phyloP scores from a whole-genome alignment of 352 stramenopile species.

The Thraustochytrium striatum region DNA sequence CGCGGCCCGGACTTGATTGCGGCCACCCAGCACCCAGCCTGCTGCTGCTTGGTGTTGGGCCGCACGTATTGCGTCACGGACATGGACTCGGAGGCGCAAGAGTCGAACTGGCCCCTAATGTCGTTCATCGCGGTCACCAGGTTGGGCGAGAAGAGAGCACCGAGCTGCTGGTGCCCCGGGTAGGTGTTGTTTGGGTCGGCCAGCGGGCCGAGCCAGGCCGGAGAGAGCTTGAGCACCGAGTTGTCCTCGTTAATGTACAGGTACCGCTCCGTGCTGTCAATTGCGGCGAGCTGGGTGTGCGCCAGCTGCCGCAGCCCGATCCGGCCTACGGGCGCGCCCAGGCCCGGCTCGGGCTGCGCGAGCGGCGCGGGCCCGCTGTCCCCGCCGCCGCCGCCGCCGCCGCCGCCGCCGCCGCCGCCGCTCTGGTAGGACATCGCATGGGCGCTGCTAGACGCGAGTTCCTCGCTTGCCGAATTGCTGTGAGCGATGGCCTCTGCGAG shows the following conservation, averaged over 20 bases:
- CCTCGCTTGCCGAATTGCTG: too few species aligned
- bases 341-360: too few species aligned
- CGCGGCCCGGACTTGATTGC: constrained; percentile 20
- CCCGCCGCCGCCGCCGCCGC: too few species aligned
- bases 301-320: not conserved
- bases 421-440: too few species aligned
- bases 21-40: constrained; percentile 28
- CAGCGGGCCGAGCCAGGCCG: not conserved
- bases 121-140: constrained; percentile 22
- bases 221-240: constrained; percentile 8
- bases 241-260: constrained; percentile 36
- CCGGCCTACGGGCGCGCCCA: not conserved
- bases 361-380: too few species aligned
- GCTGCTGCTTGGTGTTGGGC: constrained; percentile 28
- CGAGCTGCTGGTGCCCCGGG: not conserved
- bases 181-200: not conserved
- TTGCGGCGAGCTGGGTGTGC: not conserved
- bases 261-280: constrained; percentile 1
- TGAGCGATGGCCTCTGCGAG: not conserved
- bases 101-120: not conserved
- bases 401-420: too few species aligned
- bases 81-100: not conserved
- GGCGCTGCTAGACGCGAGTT: too few species aligned
- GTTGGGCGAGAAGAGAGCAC: constrained; percentile 28
- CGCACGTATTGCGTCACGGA: constrained; percentile 31